Percentiles rank a stretch among this genome's conserved stretches.
phyloP scores from a whole-genome alignment of 2,329 filamentous ascomycete species.

The Cylindrodendrum hubeiense region DNA sequence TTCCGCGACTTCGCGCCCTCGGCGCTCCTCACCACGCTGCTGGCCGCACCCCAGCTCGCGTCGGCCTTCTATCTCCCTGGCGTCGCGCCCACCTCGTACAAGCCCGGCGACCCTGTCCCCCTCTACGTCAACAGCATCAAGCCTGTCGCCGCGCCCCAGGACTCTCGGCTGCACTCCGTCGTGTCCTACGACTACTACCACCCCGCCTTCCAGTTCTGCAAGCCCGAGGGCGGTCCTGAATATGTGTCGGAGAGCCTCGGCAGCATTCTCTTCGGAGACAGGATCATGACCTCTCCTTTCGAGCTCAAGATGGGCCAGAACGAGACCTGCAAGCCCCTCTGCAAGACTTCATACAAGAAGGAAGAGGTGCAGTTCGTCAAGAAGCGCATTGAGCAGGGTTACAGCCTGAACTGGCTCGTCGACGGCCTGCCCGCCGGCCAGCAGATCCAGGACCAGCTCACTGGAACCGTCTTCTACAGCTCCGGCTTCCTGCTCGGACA shows the following conservation, averaged over 20 bases:
- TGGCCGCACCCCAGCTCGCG: constrained; percentile 65
- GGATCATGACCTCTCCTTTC: constrained; percentile 97
- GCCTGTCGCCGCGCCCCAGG: constrained; percentile 80
- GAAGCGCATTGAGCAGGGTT: constrained; percentile 83
- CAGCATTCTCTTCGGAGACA: constrained; percentile 96
- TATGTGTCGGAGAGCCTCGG: constrained; percentile 86
- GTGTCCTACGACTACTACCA: constrained; percentile 98
- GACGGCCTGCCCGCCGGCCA: constrained; percentile 95
- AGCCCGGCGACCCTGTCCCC: constrained; percentile 81
- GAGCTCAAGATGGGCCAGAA: constrained; percentile 88
- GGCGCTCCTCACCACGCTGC: constrained; percentile 63
- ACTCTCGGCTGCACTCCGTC: constrained; percentile 89
- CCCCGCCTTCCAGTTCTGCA: constrained; percentile 87
- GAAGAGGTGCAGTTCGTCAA: constrained; percentile 84
- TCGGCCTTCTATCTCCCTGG: constrained; percentile 95
- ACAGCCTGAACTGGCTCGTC: constrained; percentile 95
- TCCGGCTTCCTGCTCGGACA: constrained; percentile 87
- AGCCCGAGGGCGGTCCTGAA: constrained; percentile 80
- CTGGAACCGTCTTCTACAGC: constrained; percentile 85
- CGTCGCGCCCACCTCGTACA: constrained; percentile 94
- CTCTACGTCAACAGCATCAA: constrained; percentile 94
- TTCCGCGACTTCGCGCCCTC: constrained; percentile 59
- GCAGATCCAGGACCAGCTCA: constrained; percentile 80
- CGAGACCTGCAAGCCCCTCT: constrained; percentile 87
- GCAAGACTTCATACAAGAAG: constrained; percentile 73